Conservation (phyloP, 768 basidiomycete species). For the Stropharia rugosoannulata region DNA sequence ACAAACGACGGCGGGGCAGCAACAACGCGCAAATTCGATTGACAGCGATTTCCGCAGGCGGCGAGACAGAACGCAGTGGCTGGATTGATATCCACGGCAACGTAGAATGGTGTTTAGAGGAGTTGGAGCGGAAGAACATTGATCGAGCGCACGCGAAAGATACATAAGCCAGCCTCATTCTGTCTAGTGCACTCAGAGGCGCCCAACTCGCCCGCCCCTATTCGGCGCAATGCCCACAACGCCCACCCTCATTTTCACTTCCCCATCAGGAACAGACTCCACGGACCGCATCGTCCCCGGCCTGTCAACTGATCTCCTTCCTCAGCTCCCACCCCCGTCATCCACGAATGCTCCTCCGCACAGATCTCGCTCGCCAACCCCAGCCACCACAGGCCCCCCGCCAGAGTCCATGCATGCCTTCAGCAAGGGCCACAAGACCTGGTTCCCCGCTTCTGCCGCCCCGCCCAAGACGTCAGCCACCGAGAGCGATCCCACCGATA, state of each 20-base stretch:
- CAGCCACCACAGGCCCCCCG: background rate
- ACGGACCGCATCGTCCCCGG: background rate
- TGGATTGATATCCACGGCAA: too few species aligned
- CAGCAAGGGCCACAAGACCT: background rate
- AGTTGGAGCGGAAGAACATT: too few species aligned
- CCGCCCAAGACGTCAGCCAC: background rate
- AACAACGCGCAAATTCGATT: too few species aligned
- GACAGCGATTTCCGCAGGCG: too few species aligned
- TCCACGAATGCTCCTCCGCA: conserved; percentile 8
- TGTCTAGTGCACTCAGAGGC: background rate
- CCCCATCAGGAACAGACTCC: background rate
- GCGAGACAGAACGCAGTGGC: too few species aligned
- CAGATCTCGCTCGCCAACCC: conserved; percentile 3
- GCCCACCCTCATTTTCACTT: background rate
- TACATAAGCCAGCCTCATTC: too few species aligned
- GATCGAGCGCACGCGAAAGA: too few species aligned
- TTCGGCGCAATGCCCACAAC: background rate
- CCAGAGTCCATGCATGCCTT: background rate
- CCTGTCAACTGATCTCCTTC: background rate
- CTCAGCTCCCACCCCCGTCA: background rate
- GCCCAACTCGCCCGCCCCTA: background rate
- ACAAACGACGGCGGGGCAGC: too few species aligned
- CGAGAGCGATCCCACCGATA: conserved; percentile 7
- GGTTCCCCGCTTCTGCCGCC: background rate
- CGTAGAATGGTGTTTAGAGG: too few species aligned